These are phyloP conservation scores for Diutina ranongensis DNA, from an alignment of 1,139 yeast genomes.

Conservation along the genomic window DNA sequence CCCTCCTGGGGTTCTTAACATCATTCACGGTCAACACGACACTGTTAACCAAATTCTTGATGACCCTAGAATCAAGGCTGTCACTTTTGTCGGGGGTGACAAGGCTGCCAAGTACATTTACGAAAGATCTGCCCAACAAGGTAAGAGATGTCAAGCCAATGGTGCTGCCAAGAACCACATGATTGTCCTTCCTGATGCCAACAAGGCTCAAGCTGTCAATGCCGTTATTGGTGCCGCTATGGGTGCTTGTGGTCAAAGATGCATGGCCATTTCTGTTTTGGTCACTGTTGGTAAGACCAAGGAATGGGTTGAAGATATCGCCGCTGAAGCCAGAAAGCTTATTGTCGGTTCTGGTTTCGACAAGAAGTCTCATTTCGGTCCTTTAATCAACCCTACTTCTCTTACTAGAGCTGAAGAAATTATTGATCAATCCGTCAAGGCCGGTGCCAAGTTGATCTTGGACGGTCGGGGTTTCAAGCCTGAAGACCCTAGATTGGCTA, in stretches of 20 bases:
- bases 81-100: constrained; percentile 71
- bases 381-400: constrained; percentile 54
- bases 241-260: constrained; percentile 81
- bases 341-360: constrained; percentile 62
- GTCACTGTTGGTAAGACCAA: constrained; percentile 66
- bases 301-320: constrained; percentile 54
- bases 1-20: constrained; percentile 65
- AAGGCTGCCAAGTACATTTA: constrained; percentile 68
- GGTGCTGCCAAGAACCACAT: constrained; percentile 74
- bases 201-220: constrained; percentile 52
- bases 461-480: constrained; percentile 53
- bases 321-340: constrained; percentile 45
- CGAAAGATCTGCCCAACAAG: constrained; percentile 54
- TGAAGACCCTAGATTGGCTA: constrained; percentile 32
- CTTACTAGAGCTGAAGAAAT: constrained; percentile 43
- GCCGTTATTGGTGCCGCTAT: constrained; percentile 70
- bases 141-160: constrained; percentile 71
- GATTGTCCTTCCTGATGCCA: constrained; percentile 63
- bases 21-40: constrained; percentile 67
- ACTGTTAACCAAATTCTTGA: constrained; percentile 66
- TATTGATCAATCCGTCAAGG: constrained; percentile 41
- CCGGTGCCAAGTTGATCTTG: constrained; percentile 47
- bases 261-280: constrained; percentile 71
- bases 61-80: constrained; percentile 69
- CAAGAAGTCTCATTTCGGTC: constrained; percentile 53